Evolutionary conservation across 495 filamentous ascomycete species (phyloP).

Genomic region (Aspergillus steynii): DNA sequence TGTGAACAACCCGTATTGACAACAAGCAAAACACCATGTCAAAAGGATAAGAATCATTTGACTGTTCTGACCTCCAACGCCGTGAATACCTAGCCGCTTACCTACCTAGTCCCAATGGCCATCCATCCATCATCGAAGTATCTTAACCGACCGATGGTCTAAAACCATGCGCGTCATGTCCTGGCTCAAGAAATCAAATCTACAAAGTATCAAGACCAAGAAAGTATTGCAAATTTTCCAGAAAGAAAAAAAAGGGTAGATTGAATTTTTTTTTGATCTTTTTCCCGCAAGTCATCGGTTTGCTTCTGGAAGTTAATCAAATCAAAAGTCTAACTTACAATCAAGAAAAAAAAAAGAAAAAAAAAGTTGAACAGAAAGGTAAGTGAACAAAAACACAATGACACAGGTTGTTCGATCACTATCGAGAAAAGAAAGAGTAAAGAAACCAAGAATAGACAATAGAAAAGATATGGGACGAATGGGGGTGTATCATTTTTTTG

Average conservation of each 20-base stretch:
- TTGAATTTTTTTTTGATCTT: neutral
- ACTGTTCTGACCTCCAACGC: no score
- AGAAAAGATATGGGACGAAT: neutral
- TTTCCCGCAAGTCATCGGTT: slow-evolving; percentile 1
- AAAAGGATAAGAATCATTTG: no score
- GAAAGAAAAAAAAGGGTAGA: neutral
- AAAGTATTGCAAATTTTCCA: neutral
- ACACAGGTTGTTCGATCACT: slow-evolving; percentile 24
- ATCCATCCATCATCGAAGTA: no score
- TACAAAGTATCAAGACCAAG: neutral
- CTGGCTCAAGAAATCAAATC: no score
- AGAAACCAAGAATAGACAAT: neutral
- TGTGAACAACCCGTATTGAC: no score
- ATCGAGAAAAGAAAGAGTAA: neutral
- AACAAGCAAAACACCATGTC: no score
- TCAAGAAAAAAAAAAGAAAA: slow-evolving; percentile 26
- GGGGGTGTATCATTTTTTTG: slow-evolving; percentile 8
- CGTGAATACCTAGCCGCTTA: no score
- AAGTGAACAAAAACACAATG: slow-evolving; percentile 11
- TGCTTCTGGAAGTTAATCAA: slow-evolving; percentile 7
- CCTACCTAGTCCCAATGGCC: no score
- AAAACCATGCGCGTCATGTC: no score
- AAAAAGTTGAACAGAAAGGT: slow-evolving; percentile 14
- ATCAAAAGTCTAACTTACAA: slow-evolving; percentile 25
- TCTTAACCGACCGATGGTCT: no score